Base-by-base conservation (phyloP, 495 filamentous ascomycete genomes). In the Penicillium daleae region DNA sequence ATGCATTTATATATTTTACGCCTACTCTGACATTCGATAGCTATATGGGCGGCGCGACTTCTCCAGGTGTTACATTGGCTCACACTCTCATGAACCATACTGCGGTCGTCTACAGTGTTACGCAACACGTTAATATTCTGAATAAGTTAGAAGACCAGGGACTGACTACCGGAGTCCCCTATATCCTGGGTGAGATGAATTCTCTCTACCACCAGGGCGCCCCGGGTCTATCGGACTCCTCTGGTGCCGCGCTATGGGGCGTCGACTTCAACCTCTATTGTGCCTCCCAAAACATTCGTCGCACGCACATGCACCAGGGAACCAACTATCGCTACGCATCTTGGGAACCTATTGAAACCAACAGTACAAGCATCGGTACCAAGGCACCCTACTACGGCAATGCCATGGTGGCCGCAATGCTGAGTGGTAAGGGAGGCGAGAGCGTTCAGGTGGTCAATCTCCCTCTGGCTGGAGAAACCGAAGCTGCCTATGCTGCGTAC, bases 171-270 rank as follows among this genome's bases (percentile, higher is more conserved):
- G 74, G 68, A 24, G 71, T 83, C 4, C 82, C 85, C 7, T 87
- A 85, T 65, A 85, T 89, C 61, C 79, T 90, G 17, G 87, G 87
- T 59, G 89, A 90, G 72, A 82, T 80, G 35, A 90, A 89, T 72
- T 86, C 82, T 3, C 79, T 90, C 21, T 87, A 86, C 73, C 83
- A 86, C 71, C 76, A 90, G 75, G 88, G 88, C 57, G 76, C 76
- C 1, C 84, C 84, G 0, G 87, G 87, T 0, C 75, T 90, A 15
- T 88, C 86, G 44, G 88, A 90, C 74, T 78, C 86, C 2, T 91
- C 90, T 71, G 89, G 88, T 49, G 88, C 88, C 13, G 87, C 88
- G 0, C 83, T 90, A 29, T 91, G 88, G 89, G 84, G 77, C 39
- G 67, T 89, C 12, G 87, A 91, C 68, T 90, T 89, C 78, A 84